Base-by-base conservation (phyloP, 345 rosid genomes). In the Mangifera indica region DNA sequence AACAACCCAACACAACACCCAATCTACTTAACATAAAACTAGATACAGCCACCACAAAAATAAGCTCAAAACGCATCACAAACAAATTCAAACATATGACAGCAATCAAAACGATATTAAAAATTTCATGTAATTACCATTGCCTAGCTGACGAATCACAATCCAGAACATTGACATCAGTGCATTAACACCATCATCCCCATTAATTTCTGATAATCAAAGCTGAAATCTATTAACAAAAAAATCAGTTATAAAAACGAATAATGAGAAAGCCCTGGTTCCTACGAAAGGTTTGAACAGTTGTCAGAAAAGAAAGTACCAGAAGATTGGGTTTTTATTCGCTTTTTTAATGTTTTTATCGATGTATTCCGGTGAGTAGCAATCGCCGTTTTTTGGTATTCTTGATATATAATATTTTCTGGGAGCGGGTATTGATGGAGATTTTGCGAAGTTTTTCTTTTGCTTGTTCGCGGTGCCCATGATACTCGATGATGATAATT, bases 111-210 rank as follows among this genome's bases (percentile, higher is more conserved):
- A 11, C 21, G 32, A 29, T 1, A 29, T 29, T 29, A 29, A 29
- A 29, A 29, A 29, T 29, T 17, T 14, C 15, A 18, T 9, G 22
- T 42, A 14, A 53, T 63, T 82, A 89, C 91, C 91, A 89, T 86
- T 25, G 83, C 87, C 60, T 69, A 85, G 80, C 70, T 79, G 86
- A 81, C 86, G 84, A 78, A 85, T 72, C 51, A 76, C 88, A 83
- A 79, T 64, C 82, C 87, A 85, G 77, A 86, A 84, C 71, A 78
- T 65, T 80, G 93, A 83, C 90, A 86, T 89, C 84, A 91, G 84
- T 72, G 76, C 77, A 70, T 74, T 37, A 69, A 24, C 79, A 79
- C 63, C 78, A 75, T 65, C 79, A 86, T 66, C 65, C 80, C 84
- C 83, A 76, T 82, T 67, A 59, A 59, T 58, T 70, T 59, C 56